Evolutionary conservation across 257 asterid genomes (phyloP).

Genomic region (Salvia rosmarinus): DNA sequence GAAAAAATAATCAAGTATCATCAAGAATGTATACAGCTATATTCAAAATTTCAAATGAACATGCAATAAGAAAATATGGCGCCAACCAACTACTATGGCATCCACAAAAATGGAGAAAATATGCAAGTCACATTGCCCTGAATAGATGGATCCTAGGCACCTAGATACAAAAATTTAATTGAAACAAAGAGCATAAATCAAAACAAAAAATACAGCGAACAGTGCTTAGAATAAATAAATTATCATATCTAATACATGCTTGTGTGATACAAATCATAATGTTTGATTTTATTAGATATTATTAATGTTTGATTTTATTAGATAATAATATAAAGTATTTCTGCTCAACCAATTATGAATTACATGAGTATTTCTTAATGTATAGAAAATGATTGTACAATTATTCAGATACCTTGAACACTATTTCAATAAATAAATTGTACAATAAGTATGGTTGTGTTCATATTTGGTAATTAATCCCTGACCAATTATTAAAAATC

Average conservation of each 20-base stretch:
- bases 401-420: not conserved
- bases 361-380: not conserved
- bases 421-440: not conserved
- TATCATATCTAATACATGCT: not conserved
- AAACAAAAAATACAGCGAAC: not conserved
- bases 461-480: not conserved
- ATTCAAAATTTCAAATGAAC: too few species aligned
- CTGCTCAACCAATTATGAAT: not conserved
- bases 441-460: not conserved
- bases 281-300: not conserved
- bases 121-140: conserved; percentile 9
- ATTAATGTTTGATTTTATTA: not conserved
- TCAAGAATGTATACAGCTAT: conserved; percentile 6
- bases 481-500: not conserved
- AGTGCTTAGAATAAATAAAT: not conserved
- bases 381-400: not conserved
- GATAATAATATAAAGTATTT: not conserved
- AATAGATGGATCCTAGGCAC: not conserved
- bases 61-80: conserved; percentile 14
- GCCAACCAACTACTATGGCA: conserved; percentile 22
- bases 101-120: conserved; percentile 19
- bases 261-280: not conserved
- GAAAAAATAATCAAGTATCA: conserved; percentile 13
- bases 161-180: not conserved
- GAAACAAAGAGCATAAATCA: conserved; percentile 19